Conservation (phyloP, 148 eudicot genomes). For the Pharnaceum exiguum region DNA sequence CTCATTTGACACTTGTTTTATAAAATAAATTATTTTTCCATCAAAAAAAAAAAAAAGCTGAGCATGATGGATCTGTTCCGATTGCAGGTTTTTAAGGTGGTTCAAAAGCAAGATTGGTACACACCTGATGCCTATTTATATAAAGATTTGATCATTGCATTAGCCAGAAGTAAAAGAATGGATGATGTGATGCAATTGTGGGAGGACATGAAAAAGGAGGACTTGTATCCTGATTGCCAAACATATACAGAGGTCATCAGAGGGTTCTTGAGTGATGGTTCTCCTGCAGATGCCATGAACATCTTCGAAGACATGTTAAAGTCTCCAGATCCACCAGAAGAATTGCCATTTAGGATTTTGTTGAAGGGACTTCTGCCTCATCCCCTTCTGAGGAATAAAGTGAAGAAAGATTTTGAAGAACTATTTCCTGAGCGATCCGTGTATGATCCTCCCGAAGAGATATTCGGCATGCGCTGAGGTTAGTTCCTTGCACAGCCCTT, state of each 20-base stretch:
- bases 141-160: constrained; percentile 81
- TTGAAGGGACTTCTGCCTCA: constrained; percentile 94
- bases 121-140: constrained; percentile 72
- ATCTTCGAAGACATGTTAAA: constrained; percentile 93
- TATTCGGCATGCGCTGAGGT: constrained; percentile 84
- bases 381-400: constrained; percentile 88
- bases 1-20: too few relatives aligned
- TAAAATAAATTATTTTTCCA: too few relatives aligned
- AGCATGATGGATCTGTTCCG: neutral
- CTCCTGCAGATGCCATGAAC: constrained; percentile 97
- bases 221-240: constrained; percentile 78
- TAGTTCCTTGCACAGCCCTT: constrained; percentile 7
- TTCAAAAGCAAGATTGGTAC: constrained; percentile 89
- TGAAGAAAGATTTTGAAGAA: constrained; percentile 88
- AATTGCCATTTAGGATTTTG: constrained; percentile 77
- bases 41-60: neutral
- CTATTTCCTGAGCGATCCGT: constrained; percentile 78
- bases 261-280: constrained; percentile 78
- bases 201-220: constrained; percentile 81
- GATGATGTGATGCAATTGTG: constrained; percentile 73
- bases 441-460: constrained; percentile 95
- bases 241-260: constrained; percentile 83
- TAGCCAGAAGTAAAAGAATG: constrained; percentile 69
- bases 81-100: constrained; percentile 67
- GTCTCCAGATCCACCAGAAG: constrained; percentile 90